These are phyloP conservation scores for Ascosphaera apis DNA, from an alignment of 2,329 filamentous ascomycete genomes.

Conservation along the genomic window DNA sequence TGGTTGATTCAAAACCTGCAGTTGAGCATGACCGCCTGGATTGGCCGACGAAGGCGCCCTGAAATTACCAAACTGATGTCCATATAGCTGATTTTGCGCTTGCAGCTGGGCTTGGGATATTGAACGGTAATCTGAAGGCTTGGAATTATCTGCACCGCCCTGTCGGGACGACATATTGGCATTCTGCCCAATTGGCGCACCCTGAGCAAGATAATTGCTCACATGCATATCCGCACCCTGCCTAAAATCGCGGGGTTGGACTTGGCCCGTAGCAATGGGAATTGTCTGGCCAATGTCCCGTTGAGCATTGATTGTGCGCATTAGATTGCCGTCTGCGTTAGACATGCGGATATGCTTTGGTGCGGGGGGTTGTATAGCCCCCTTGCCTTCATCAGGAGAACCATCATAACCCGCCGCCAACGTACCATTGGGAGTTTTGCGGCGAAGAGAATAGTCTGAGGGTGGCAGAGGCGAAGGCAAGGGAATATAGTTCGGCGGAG, in stretches of 20 bases:
- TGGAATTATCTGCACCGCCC: neutral
- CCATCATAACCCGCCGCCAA: constrained; percentile 81
- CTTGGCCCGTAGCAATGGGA: neutral
- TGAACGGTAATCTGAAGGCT: neutral
- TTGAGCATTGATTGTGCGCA: neutral
- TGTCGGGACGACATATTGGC: neutral
- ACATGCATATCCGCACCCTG: neutral
- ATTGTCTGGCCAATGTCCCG: neutral
- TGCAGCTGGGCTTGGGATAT: neutral
- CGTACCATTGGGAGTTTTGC: constrained; percentile 89
- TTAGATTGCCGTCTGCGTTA: neutral
- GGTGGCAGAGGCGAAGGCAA: neutral
- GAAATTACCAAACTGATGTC: neutral
- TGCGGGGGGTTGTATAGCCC: constrained; percentile 49
- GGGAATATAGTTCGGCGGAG: neutral
- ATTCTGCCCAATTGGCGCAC: neutral
- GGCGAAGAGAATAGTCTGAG: constrained; percentile 54
- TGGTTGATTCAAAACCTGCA: neutral
- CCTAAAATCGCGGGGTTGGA: neutral
- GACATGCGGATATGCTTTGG: constrained; percentile 46
- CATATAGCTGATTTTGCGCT: neutral
- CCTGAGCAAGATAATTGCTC: neutral
- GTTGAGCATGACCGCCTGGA: neutral
- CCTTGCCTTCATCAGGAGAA: constrained; percentile 38
- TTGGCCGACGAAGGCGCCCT: neutral